Percentiles rank a stretch among this genome's conserved stretches.
Evolutionary conservation across 225 moss, liverwort and hornwort species (phyloP).

Genomic region (Lunularia cruciata): DNA sequence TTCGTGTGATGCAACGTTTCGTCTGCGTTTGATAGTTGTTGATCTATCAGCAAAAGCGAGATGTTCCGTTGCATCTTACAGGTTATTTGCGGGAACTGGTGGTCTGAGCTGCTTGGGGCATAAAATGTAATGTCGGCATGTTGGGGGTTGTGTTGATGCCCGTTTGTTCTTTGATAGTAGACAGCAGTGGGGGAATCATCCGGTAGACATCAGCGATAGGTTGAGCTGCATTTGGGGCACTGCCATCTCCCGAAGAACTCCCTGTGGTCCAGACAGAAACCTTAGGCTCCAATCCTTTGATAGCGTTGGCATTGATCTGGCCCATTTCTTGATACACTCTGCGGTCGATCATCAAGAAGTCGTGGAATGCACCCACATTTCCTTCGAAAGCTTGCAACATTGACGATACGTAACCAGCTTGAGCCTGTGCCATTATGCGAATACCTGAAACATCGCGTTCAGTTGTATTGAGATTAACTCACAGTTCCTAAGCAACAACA

Average conservation of each 20-base stretch:
- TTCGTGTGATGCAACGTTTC: too few species aligned
- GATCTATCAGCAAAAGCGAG: too few species aligned
- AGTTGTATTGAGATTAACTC: too few species aligned
- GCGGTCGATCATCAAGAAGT: conserved; percentile 52
- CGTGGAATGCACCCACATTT: conserved; percentile 44
- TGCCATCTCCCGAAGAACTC: conserved; percentile 21
- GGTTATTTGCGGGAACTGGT: too few species aligned
- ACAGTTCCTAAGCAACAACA: too few species aligned
- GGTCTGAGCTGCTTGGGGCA: conserved; percentile 8
- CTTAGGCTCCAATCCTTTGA: conserved; percentile 52
- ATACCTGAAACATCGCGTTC: too few species aligned
- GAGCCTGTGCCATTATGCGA: conserved; percentile 38
- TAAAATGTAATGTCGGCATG: conserved; percentile 15
- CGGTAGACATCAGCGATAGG: conserved; percentile 46
- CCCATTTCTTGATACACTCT: conserved; percentile 62
- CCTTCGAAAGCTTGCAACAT: conserved; percentile 52
- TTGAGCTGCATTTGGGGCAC: conserved; percentile 22
- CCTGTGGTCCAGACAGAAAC: conserved; percentile 59
- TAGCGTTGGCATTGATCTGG: conserved; percentile 49
- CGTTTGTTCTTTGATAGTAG: conserved; percentile 62
- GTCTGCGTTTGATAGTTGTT: too few species aligned
- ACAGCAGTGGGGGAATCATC: conserved; percentile 54
- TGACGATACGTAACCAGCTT: conserved; percentile 41
- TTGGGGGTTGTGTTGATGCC: conserved; percentile 14
- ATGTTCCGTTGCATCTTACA: too few species aligned